These are phyloP conservation scores for Cyclocybe aegerita DNA, from an alignment of 768 basidiomycete genomes.

Conservation along the genomic window DNA sequence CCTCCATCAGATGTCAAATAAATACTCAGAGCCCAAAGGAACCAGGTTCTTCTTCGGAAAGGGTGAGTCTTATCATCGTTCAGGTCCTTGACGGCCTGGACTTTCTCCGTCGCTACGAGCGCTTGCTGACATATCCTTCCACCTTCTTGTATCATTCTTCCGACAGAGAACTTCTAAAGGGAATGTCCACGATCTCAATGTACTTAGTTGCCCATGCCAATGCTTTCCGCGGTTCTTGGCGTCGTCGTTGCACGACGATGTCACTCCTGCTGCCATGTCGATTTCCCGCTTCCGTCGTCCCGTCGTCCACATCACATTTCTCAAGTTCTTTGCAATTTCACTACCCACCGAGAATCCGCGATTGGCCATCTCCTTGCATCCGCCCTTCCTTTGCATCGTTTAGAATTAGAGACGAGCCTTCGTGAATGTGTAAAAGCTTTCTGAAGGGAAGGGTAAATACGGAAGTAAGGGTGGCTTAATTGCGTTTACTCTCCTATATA, in stretches of 20 bases:
- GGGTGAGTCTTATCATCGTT: conserved; percentile 42
- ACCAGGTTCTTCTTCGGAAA: conserved; percentile 91
- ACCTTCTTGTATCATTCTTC: background rate
- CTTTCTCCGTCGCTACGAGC: too few relatives aligned
- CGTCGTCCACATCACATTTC: too few relatives aligned
- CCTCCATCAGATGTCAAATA: conserved; percentile 81
- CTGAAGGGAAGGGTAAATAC: too few relatives aligned
- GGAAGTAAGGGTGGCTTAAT: too few relatives aligned
- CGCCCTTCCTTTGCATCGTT: background rate
- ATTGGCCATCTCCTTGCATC: background rate
- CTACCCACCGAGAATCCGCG: too few relatives aligned
- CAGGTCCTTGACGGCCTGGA: too few relatives aligned
- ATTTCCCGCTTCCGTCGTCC: too few relatives aligned
- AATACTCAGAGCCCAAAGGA: conserved; percentile 76
- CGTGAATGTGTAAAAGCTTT: conserved; percentile 8
- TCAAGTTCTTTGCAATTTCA: too few relatives aligned
- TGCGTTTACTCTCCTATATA: background rate
- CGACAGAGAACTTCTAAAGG: conserved; percentile 13
- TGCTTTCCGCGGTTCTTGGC: too few relatives aligned
- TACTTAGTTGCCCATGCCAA: too few relatives aligned
- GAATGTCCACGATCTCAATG: background rate
- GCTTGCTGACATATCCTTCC: background rate
- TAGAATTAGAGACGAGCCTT: conserved; percentile 7
- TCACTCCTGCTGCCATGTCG: too few relatives aligned
- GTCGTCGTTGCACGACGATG: too few relatives aligned